Percentiles rank a stretch among this genome's conserved stretches.
phyloP scores from a whole-genome alignment of 202 grass and related monocot genomes.

The Musa balbisiana region DNA sequence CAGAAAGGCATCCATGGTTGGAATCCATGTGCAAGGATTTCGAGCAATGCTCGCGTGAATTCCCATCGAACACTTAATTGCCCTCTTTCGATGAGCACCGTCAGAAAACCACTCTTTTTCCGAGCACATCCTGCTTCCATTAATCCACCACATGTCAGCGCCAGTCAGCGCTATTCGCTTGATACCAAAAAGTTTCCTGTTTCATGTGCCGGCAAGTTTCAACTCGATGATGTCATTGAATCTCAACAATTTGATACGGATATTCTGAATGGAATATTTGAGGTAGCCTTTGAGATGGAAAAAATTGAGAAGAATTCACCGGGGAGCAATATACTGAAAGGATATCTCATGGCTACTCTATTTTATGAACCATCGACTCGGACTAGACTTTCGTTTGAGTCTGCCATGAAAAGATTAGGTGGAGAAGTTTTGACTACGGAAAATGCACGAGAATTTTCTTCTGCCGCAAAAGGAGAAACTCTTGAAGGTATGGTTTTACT shows the following conservation, averaged over 20 bases:
- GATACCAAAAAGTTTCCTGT: background rate
- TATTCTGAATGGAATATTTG: conserved; percentile 64
- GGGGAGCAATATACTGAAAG: conserved; percentile 55
- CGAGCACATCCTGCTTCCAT: background rate
- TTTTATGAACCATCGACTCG: conserved; percentile 93
- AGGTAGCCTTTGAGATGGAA: conserved; percentile 88
- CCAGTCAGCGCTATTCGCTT: background rate
- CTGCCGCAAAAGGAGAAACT: conserved; percentile 90
- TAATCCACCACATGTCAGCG: background rate
- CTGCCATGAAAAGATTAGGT: conserved; percentile 75
- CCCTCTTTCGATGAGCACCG: background rate
- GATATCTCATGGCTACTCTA: conserved; percentile 84
- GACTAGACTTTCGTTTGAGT: conserved; percentile 84
- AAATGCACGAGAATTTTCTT: conserved; percentile 92
- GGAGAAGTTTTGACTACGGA: conserved; percentile 89
- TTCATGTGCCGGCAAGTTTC: conserved; percentile 17
- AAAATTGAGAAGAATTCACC: conserved; percentile 39
- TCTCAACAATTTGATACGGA: conserved; percentile 71
- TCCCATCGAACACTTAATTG: background rate
- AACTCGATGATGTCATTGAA: conserved; percentile 72
- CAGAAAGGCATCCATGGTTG: background rate
- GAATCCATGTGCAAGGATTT: too few relatives aligned
- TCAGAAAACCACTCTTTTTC: background rate
- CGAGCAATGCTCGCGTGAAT: background rate
- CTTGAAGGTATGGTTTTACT: conserved; percentile 49